Conservation (phyloP, 1,284 basidiomycete genomes). For the Trichosporon ovoides region DNA sequence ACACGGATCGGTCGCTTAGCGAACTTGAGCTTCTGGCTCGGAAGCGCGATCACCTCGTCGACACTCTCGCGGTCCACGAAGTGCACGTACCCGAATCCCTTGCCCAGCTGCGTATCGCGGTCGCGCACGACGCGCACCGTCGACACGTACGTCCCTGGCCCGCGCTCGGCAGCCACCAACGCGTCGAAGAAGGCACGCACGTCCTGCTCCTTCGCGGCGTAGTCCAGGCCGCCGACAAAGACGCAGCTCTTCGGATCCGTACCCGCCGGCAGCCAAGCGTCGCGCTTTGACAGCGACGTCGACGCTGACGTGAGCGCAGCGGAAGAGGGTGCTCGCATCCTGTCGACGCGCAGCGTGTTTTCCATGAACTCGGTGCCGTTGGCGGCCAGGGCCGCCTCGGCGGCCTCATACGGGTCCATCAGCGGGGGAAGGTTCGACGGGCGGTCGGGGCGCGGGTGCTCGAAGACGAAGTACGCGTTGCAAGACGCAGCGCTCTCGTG, state of each 20-base stretch:
- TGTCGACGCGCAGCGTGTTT: constrained; percentile 68
- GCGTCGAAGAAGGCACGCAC: constrained; percentile 80
- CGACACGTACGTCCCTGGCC: constrained; percentile 65
- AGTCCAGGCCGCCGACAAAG: constrained; percentile 91
- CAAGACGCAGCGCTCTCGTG: constrained; percentile 65
- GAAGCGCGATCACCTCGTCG: constrained; percentile 77
- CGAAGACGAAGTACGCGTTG: constrained; percentile 85
- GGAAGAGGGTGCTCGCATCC: constrained; percentile 52
- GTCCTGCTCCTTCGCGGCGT: constrained; percentile 85
- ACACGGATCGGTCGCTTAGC: constrained; percentile 83
- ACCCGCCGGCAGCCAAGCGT: constrained; percentile 40
- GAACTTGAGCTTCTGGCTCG: constrained; percentile 69
- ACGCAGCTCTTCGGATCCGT: constrained; percentile 73
- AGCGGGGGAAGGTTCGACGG: constrained; percentile 58
- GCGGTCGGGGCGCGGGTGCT: constrained; percentile 56
- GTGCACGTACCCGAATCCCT: constrained; percentile 92
- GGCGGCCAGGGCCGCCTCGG: constrained; percentile 57
- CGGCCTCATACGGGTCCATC: constrained; percentile 67
- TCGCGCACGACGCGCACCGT: constrained; percentile 85
- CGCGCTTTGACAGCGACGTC: constrained; percentile 37
- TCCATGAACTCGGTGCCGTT: constrained; percentile 72
- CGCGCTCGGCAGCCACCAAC: constrained; percentile 68
- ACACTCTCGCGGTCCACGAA: constrained; percentile 79
- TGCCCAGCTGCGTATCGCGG: constrained; percentile 89
- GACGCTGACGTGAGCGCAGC: constrained; percentile 33